phyloP scores from a whole-genome alignment of 2,329 filamentous ascomycete species.

The Cladosporium sp. region DNA sequence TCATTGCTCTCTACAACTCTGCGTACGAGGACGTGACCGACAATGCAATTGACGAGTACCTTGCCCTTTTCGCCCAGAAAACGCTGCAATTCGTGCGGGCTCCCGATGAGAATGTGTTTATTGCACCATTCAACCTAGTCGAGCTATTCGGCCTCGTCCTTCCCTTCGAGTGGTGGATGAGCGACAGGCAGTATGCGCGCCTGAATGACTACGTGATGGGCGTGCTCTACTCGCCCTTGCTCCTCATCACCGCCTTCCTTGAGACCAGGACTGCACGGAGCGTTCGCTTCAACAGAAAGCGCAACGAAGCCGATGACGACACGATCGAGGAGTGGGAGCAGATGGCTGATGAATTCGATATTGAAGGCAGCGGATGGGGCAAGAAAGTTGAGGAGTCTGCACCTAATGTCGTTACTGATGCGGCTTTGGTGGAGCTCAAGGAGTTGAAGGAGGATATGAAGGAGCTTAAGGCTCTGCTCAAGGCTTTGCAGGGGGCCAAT shows the following conservation, averaged over 20 bases:
- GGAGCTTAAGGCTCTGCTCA: conserved; percentile 40
- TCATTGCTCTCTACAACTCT: conserved; percentile 95
- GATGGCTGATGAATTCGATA: conserved; percentile 65
- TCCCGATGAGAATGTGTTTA: conserved; percentile 97
- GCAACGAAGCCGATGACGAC: conserved; percentile 87
- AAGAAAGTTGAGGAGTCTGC: conserved; percentile 72
- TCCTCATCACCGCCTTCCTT: conserved; percentile 69
- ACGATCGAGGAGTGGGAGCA: conserved; percentile 92
- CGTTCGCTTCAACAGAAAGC: conserved; percentile 60
- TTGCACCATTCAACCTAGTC: conserved; percentile 89
- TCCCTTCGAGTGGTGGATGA: conserved; percentile 94
- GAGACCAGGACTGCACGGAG: conserved; percentile 39
- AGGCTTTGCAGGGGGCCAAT: conserved; percentile 11
- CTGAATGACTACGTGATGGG: conserved; percentile 90
- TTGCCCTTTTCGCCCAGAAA: conserved; percentile 88
- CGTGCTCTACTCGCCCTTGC: conserved; percentile 75
- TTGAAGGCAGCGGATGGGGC: conserved; percentile 79
- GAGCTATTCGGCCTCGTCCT: conserved; percentile 76
- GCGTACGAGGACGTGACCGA: conserved; percentile 93
- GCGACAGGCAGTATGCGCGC: conserved; percentile 65
- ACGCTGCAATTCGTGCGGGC: conserved; percentile 96
- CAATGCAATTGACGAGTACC: conserved; percentile 90
- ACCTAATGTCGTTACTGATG: conserved; percentile 78
- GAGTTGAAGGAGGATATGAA: conserved; percentile 41
- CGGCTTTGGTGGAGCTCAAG: conserved; percentile 62